Evolutionary conservation across 2,329 filamentous ascomycete species (phyloP).

Genomic region (Paramyrothecium sp.): DNA sequence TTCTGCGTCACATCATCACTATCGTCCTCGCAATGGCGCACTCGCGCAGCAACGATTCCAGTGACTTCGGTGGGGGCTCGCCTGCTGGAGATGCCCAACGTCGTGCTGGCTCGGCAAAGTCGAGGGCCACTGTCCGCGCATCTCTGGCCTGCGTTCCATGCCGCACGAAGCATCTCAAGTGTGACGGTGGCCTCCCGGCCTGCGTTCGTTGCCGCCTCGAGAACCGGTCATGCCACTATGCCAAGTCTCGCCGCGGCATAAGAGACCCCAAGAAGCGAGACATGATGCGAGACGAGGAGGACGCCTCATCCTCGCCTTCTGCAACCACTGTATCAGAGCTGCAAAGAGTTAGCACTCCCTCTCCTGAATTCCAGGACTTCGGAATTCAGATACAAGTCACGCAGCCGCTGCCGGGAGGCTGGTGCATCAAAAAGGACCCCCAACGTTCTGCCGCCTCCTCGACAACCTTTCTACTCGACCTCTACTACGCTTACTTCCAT

Average conservation of each 20-base stretch:
- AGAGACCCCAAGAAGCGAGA: conserved; percentile 12
- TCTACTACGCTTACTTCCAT: conserved; percentile 21
- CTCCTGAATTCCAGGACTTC: conserved; percentile 6
- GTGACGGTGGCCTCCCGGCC: conserved; percentile 13
- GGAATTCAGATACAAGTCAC: conserved; percentile 1
- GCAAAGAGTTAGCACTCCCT: conserved; percentile 7
- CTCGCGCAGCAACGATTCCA: conserved; percentile 4
- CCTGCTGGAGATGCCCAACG: conserved; percentile 2
- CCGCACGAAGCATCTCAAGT: conserved; percentile 18
- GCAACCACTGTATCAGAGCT: conserved; percentile 2
- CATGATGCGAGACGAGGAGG: conserved; percentile 8
- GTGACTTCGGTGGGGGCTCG: not conserved
- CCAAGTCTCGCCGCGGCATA: conserved; percentile 16
- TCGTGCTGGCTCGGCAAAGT: conserved; percentile 9
- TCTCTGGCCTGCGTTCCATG: conserved; percentile 19
- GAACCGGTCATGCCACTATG: conserved; percentile 12
- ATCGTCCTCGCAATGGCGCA: conserved; percentile 11
- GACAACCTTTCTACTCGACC: conserved; percentile 9
- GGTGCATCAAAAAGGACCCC: conserved; percentile 1
- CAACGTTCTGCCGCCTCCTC: not conserved
- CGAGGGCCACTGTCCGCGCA: conserved; percentile 14
- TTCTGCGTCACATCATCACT: not conserved
- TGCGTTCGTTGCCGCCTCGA: conserved; percentile 17
- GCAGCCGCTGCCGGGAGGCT: conserved; percentile 8
- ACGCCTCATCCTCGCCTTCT: not conserved